phyloP scores from a whole-genome alignment of 1,284 basidiomycete species.

The Moesziomyces globuligerus region DNA sequence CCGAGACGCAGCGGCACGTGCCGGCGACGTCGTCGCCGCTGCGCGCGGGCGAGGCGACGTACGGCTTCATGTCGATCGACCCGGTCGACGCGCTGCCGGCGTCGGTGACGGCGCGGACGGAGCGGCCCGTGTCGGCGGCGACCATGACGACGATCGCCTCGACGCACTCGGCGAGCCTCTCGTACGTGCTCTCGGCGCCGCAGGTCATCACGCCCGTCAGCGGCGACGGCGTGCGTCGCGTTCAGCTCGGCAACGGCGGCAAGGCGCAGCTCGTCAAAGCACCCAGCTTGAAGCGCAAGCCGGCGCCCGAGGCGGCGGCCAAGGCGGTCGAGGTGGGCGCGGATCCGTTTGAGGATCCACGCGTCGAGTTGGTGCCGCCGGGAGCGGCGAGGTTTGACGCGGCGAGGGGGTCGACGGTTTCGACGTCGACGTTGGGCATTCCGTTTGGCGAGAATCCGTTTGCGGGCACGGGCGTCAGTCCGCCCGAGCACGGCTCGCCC shows the following conservation, averaged over 20 bases:
- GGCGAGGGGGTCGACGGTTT: conserved; percentile 5
- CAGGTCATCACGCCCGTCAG: conserved; percentile 46
- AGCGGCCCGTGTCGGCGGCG: conserved; percentile 23
- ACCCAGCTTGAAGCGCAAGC: conserved; percentile 22
- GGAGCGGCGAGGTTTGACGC: not conserved
- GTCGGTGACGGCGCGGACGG: conserved; percentile 10
- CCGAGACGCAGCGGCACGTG: conserved; percentile 15
- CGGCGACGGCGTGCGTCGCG: conserved; percentile 27
- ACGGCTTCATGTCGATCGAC: conserved; percentile 50
- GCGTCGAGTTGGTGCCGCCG: conserved; percentile 12
- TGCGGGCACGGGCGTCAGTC: not conserved
- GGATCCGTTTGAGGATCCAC: too few species aligned
- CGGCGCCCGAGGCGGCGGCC: not conserved
- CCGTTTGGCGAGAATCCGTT: conserved; percentile 44
- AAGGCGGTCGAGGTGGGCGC: not conserved
- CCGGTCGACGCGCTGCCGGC: conserved; percentile 28
- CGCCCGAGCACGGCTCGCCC: conserved; percentile 6
- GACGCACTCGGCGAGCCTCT: conserved; percentile 18
- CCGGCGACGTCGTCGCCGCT: conserved; percentile 19
- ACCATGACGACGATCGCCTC: conserved; percentile 42
- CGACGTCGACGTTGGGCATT: conserved; percentile 39
- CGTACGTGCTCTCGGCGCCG: conserved; percentile 44
- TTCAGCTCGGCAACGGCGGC: conserved; percentile 44
- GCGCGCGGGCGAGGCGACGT: not conserved
- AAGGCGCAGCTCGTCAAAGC: conserved; percentile 42